phyloP scores from a whole-genome alignment of 352 stramenopile species.

The Phytophthora boehmeriae region DNA sequence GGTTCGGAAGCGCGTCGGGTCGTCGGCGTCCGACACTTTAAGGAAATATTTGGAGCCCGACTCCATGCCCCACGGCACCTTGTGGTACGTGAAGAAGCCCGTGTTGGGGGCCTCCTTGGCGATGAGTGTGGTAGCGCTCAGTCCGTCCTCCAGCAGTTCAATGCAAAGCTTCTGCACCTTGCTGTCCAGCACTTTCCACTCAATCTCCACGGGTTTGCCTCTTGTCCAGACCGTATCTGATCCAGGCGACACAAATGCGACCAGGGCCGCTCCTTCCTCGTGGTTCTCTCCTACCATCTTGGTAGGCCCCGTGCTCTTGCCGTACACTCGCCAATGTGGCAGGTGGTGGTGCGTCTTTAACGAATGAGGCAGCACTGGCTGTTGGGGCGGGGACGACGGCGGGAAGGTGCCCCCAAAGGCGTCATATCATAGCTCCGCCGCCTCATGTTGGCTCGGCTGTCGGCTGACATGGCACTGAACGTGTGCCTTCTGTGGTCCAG shows the following conservation, averaged over 20 bases:
- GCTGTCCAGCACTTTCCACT: constrained; percentile 73
- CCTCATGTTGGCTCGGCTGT: constrained; percentile 46
- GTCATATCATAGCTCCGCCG: constrained; percentile 55
- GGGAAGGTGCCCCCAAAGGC: constrained; percentile 35
- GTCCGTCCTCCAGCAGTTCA: constrained; percentile 71
- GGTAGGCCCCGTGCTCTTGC: constrained; percentile 29
- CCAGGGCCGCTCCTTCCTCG: constrained; percentile 43
- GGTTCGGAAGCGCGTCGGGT: constrained; percentile 55
- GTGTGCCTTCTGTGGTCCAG: constrained; percentile 46
- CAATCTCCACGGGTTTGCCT: constrained; percentile 68
- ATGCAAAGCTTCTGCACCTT: constrained; percentile 59
- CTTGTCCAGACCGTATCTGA: constrained; percentile 69
- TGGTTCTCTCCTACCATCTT: constrained; percentile 34
- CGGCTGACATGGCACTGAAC: constrained; percentile 51
- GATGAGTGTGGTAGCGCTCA: constrained; percentile 70
- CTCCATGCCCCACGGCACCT: constrained; percentile 87
- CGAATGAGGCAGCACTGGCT: constrained; percentile 17
- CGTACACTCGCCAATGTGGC: constrained; percentile 64
- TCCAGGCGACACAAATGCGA: constrained; percentile 48
- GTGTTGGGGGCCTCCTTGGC: constrained; percentile 64
- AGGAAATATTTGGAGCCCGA: constrained; percentile 82
- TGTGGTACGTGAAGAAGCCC: constrained; percentile 70
- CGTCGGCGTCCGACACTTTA: constrained; percentile 51
- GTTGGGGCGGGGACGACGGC: constrained; percentile 15
- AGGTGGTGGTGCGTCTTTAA: constrained; percentile 47